Base-by-base conservation (phyloP, 1,139 yeast genomes). In the Sugiyamaella paludigena region DNA sequence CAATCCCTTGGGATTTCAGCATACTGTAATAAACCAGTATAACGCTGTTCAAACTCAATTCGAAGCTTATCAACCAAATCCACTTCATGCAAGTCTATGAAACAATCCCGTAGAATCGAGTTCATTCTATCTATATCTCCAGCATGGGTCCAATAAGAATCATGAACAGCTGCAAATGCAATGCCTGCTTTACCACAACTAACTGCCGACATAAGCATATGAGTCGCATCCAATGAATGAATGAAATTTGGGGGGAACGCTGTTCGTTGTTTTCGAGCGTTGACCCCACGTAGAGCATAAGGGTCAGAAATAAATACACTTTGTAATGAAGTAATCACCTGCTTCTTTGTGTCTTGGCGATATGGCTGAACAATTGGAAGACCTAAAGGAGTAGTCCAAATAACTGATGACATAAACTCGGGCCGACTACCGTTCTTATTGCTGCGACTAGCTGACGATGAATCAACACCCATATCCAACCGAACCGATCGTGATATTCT, bases 71-170 rank as follows among this genome's bases (percentile, higher is more conserved):
- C 77, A 59, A 92, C 78, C 60, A 91, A 73, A 66, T 89, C 83
- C 28, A 78, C 81, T 51, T 78, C 78, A 66, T 92, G 98, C 52
- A 92, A 73, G 43, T 77, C 72, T 53, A 92, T 85, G 68, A 92
- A 92, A 52, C 87, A 83, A 37, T 85, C 82, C 63, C 99, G 80
- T 54, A 92, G 73, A 43, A 78, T 72, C n/a, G 60, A 62, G 65
- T 84, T 88, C 94, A 92, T 84, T 7, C 60, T 64, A 56, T 83
- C 84, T 31, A 92, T 81, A 64, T 87, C 94, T 36, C 81, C 73
- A 0, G 98, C 97, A 67, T 94, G 98, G 0, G 98, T 89, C 99
- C 99, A 92, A 66, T 87, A 92, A 1, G 98, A 91, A 67, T 92
- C 99, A 68, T 92, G 99, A 31, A 92, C 99, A 0, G 98, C 84